Base-by-base conservation (phyloP, 176 grass and related monocot genomes). In the Guadua angustifolia region DNA sequence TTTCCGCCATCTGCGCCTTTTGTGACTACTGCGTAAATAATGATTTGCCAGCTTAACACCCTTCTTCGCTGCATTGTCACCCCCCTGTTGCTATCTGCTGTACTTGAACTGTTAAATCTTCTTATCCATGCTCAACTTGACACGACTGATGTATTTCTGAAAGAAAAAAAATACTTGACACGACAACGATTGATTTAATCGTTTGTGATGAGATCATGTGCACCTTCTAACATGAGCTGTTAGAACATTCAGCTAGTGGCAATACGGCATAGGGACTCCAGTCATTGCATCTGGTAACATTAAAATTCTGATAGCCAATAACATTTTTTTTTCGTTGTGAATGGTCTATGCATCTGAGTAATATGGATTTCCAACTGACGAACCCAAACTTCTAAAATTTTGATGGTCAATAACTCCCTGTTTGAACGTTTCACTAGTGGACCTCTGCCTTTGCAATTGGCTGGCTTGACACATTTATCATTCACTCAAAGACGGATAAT, bases 11-110 rank as follows among this genome's bases (percentile, higher is more conserved):
- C 16, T 66, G 80, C 50, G 35, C 69, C 80, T 43, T 84, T 75
- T 86, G 19, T 84, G 74, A 82, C 74, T 61, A 62, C 69, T 79
- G 84, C 80, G 51, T 84, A 80, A 50, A 87, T 79, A 87, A 86
- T 86, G 59, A 86, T 86, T 79, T 43, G 84, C 84, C 74, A 83
- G 67, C 84, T 73, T 68, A 79, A 42, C 83, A 86, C 21, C 25
- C 75, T 87, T 90, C 57, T 55, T 73, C 49, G 61, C 61, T 90
- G 74, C 58, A 79, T 59, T 51, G 19, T 75, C 89, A 87, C 61
- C 62, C 15, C 17, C 24, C 68, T 84, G 32, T 60, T 86, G 73
- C 66, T 86, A 72, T 90, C 58, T 59, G 83, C 73, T 78, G 66
- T 86, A 55, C 57, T 29, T 72, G 4, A 73, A 64, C 39, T 58